These are phyloP conservation scores for Clarireedia sp. DNA, from an alignment of 2,329 filamentous ascomycete species.

Conservation along the genomic window DNA sequence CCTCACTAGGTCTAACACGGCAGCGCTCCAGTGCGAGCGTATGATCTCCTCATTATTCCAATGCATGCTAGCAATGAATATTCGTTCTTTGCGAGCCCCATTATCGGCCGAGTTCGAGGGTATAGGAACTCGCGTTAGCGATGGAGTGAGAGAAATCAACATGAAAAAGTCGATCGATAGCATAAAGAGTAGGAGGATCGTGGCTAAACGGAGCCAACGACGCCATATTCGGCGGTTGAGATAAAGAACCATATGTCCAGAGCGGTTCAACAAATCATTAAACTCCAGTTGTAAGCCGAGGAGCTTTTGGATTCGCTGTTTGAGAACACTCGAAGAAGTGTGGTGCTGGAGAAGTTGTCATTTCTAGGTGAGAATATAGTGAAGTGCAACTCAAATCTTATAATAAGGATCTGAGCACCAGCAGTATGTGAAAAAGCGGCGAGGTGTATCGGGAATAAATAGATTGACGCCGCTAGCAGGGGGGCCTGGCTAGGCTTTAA, in stretches of 20 bases:
- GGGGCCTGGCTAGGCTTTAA: too few species aligned
- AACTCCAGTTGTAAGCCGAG: neutral
- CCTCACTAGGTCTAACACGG: conserved; percentile 48
- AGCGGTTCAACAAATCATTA: neutral
- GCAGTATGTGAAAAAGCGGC: too few species aligned
- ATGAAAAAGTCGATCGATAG: conserved; percentile 13
- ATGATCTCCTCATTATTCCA: conserved; percentile 58
- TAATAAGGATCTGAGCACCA: too few species aligned
- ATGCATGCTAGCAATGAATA: conserved; percentile 62
- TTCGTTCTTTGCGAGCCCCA: conserved; percentile 16
- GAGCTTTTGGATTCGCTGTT: too few species aligned
- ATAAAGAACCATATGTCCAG: neutral
- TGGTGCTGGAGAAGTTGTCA: too few species aligned
- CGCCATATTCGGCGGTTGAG: conserved; percentile 11
- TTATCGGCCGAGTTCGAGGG: neutral
- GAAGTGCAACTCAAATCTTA: too few species aligned
- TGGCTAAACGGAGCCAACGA: conserved; percentile 9
- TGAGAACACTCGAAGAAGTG: too few species aligned
- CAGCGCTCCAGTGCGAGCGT: conserved; percentile 52
- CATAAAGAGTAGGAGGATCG: conserved; percentile 7
- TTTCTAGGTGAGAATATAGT: too few species aligned
- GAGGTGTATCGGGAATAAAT: too few species aligned
- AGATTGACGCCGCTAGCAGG: too few species aligned
- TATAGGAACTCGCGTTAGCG: conserved; percentile 4
- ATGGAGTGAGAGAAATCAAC: neutral